Percentiles rank a stretch among this genome's conserved stretches.
Evolutionary conservation across 805 yeast genomes (phyloP).

Genomic region (Starmerella apicola): DNA sequence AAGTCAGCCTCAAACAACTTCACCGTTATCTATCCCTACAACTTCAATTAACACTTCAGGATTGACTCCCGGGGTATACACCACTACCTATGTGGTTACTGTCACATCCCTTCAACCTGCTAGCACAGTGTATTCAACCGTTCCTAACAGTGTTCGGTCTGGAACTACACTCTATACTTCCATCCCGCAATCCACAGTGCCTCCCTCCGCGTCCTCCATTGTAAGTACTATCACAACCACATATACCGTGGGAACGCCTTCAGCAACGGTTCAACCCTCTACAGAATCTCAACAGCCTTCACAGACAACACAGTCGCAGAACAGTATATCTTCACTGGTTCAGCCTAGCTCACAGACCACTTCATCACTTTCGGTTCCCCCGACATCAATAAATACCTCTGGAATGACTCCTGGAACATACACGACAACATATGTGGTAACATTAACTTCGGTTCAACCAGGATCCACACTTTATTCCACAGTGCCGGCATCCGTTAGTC

Average conservation of each 20-base stretch:
- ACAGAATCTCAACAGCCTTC: no score
- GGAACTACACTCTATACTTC: conserved; percentile 10
- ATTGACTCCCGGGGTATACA: conserved; percentile 6
- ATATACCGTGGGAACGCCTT: conserved; percentile 8
- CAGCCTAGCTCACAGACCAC: no score
- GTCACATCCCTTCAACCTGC: conserved; percentile 1
- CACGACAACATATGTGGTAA: conserved; percentile 7
- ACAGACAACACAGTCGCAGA: no score
- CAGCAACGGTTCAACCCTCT: conserved; percentile 1
- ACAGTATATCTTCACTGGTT: no score
- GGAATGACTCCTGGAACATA: conserved; percentile 6
- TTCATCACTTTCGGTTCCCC: conserved; percentile 1
- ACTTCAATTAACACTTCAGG: conserved; percentile 2
- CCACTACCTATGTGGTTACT: conserved; percentile 1
- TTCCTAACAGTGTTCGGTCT: conserved; percentile 16
- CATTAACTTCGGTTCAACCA: conserved; percentile 5
- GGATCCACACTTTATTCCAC: conserved; percentile 11
- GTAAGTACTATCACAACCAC: conserved; percentile 4
- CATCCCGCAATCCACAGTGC: neutral
- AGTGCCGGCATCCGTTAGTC: conserved; percentile 3
- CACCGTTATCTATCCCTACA: neutral
- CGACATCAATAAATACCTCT: conserved; percentile 5
- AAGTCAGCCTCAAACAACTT: neutral
- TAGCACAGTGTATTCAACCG: conserved; percentile 7
- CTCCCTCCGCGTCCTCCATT: neutral